Base-by-base conservation (phyloP, 306 rosid species). In the Vigna trinervia region DNA sequence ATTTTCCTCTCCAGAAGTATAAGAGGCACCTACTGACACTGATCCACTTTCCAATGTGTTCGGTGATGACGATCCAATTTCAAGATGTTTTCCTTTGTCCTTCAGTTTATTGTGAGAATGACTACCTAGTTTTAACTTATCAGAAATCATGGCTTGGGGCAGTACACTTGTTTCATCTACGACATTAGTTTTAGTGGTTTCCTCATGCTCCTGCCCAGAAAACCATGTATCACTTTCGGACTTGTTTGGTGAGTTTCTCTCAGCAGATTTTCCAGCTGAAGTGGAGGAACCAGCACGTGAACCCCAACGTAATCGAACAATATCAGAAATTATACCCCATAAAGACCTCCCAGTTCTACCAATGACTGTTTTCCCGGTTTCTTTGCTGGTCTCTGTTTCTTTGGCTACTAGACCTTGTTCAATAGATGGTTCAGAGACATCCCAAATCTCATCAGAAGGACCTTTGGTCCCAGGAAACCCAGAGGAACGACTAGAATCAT, bases 401-500 rank as follows among this genome's bases (percentile, higher is more conserved):
- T 85, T 92, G 69, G 82, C 82, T 69, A 62, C 65, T 10, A 72
- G 76, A 76, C 53, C 80, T 76, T 83, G 86, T 70, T 60, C 75
- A 57, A 78, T 73, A 78, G 90, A 84, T 23, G 89, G 80, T 60
- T 81, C 88, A 3, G 64, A 68, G 39, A 88, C 96, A 85, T 85
- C 86, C 97, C 96, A 92, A 85, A 89, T 89, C 76, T 89, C 98
- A 80, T 80, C 90, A 69, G 94, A 81, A 60, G 93, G 97, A 17
- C 94, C 98, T 84, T 92, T 88, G 69, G 88, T 47, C 81, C 92
- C 88, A 64, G 89, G 86, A 84, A 84, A 71, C 78, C 87, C 88
- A 66, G 91, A 83, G 30, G 93, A 88, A 76, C 1, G 71, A 79
- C 76, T 81, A 10, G 86, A 81, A 45, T 53, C 88, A 8, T 17